Base-by-base conservation (phyloP, 345 rosid species). In the Eucalyptus marginata region DNA sequence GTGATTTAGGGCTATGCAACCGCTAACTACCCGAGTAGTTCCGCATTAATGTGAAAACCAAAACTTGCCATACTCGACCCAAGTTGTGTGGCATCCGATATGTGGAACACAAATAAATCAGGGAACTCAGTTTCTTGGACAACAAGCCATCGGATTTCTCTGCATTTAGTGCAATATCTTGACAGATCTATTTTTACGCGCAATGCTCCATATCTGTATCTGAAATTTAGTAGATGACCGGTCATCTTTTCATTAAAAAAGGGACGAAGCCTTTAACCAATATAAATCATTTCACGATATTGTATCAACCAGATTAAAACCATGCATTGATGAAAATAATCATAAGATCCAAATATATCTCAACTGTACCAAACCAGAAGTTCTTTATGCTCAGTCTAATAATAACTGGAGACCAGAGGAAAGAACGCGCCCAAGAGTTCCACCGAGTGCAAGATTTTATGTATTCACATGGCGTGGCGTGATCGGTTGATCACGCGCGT, bases 191-290 rank as follows among this genome's bases (percentile, higher is more conserved):
- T 20, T 20, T 36, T 10, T 5, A 20, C 1, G 8, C 4, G 13
- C 6, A 4, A 18, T 24, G 1, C 27, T 0, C 0, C 3, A 11
- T 36, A 76, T 76, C 5, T 76, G 1, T 3, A 12, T 10, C 8
- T 2, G 2, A 11, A 68, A 76, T 10, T 10, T 36, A 76, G 8
- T 47, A 36, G 3, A 76, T 40, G 14, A n/a, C 1, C 40, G 0
- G 2, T 2, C 20, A n/a, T 64, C 36, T 64, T 14, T 64, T 64
- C 10, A 64, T 64, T 64, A n/a, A n/a, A 64, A n/a, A 14, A 64
- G 2, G 10, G 76, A 64, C 2, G 9, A 64, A 64, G 18, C 0
- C 5, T 64, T n/a, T n/a, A n/a, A 76, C 15, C 27, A 36, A 36
- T 76, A 20, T 20, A 76, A 68, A 36, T 36, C 27, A 8, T 76